Evolutionary conservation across 2,329 filamentous ascomycete genomes (phyloP).

Genomic region (Xylariaceae sp.): DNA sequence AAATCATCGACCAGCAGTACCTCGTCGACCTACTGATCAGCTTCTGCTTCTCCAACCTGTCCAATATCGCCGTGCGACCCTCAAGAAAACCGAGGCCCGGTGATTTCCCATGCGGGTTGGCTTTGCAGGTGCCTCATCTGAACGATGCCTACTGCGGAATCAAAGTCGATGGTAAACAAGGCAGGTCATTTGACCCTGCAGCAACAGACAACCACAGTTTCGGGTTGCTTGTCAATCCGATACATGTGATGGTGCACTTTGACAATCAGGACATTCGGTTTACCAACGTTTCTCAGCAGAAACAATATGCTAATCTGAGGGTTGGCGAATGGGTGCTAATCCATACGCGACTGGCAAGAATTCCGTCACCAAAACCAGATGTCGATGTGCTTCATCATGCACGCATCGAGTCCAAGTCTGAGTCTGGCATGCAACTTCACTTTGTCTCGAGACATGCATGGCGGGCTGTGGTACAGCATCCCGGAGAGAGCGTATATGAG

Average conservation of each 20-base stretch:
- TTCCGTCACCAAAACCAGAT: too few species aligned
- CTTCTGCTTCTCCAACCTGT: constrained; percentile 65
- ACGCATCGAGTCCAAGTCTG: constrained; percentile 15
- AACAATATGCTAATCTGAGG: constrained; percentile 1
- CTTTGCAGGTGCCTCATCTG: constrained; percentile 28
- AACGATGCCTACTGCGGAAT: not conserved
- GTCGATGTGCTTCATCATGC: constrained; percentile 24
- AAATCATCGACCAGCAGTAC: constrained; percentile 70
- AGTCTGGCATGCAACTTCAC: constrained; percentile 7
- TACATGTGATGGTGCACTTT: constrained; percentile 18
- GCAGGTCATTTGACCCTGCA: too few species aligned
- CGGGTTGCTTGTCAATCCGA: constrained; percentile 22
- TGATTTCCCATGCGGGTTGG: constrained; percentile 40
- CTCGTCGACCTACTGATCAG: constrained; percentile 81
- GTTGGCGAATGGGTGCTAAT: constrained; percentile 28
- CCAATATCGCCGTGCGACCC: not conserved
- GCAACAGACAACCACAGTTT: not conserved
- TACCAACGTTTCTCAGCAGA: not conserved
- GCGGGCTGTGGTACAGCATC: constrained; percentile 3
- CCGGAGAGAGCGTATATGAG: too few species aligned
- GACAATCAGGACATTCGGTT: constrained; percentile 10
- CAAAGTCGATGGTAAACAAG: too few species aligned
- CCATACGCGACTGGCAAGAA: constrained; percentile 6
- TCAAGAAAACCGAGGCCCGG: constrained; percentile 23
- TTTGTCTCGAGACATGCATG: constrained; percentile 20